A percentile compares a stretch with the other conserved stretches of the same genome.
These are phyloP conservation scores for Botrytis squamosa DNA, from an alignment of 2,329 filamentous ascomycete species.

Conservation along the genomic window DNA sequence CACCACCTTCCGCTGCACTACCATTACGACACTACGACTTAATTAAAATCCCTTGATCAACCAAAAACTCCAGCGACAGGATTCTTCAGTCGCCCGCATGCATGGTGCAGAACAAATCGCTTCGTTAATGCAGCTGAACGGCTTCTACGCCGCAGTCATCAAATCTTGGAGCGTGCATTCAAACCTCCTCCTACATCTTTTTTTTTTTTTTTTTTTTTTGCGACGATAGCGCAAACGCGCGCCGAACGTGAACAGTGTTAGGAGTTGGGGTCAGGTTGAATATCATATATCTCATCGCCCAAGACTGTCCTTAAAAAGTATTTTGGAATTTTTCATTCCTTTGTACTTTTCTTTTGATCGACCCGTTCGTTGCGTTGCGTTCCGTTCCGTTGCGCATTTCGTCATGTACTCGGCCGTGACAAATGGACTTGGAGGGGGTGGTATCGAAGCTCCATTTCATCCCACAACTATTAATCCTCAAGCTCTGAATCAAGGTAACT, in stretches of 20 bases:
- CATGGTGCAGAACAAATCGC: slow-evolving; percentile 23
- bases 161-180: slow-evolving; percentile 20
- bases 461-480: slow-evolving; percentile 23
- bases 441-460: slow-evolving; percentile 20
- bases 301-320: not conserved
- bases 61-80: not conserved
- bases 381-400: slow-evolving; percentile 16
- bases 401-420: slow-evolving; percentile 24
- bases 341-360: not conserved
- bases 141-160: slow-evolving; percentile 17
- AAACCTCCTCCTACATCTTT: not conserved
- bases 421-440: slow-evolving; percentile 22
- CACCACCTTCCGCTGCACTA: not conserved
- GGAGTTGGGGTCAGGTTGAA: not conserved
- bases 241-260: slow-evolving; percentile 13
- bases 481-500: slow-evolving; percentile 22
- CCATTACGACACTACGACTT: not conserved
- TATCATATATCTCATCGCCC: slow-evolving; percentile 2
- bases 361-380: not conserved
- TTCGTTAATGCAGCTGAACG: slow-evolving; percentile 24
- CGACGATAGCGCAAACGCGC: slow-evolving; percentile 24
- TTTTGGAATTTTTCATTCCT: not conserved
- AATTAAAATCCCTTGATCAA: slow-evolving; percentile 1
- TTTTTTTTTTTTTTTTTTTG: slow-evolving; percentile 14
- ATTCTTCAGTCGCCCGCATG: slow-evolving; percentile 12